Evolutionary conservation across 306 rosid species (phyloP), one percentile per base, ranked within the genome.

Genomic region (Lagenaria siceraria): DNA sequence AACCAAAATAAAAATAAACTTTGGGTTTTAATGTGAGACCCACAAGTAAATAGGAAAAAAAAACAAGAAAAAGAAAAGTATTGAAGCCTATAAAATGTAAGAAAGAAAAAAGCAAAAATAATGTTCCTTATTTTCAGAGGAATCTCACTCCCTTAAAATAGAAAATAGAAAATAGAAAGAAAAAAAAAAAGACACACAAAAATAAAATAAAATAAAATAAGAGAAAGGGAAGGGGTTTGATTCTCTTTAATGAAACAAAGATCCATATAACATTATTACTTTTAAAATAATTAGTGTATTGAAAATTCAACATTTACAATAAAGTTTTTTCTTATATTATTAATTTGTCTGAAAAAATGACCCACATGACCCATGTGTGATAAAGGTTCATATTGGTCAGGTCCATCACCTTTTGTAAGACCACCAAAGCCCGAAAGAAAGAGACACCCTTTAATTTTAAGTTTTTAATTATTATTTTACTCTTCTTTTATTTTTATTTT

Each of bases 351-450:
- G 59, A 27, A 49, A 64, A 17, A 71, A 71, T 14, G 42, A 71
- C 59, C 76, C 76, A 71, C 76, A 71, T 49, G 59, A 71, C 76
- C 76, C 76, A 71, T 71, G 76, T 71, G 42, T 71, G 42, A 71
- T 46, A 71, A 71, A 71, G 76, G 59, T 71, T 71, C 76, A 48
- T 71, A 8, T 29, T 48, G 76, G 76, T 71, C 59, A 11, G 76
- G 58, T 75, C 78, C 48, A 31, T 75, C 21, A 1, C 78, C 61
- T 73, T 73, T 73, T 73, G 46, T 27, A 49, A 73, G 53, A 49
- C n/a, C n/a, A 13, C 24, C 35, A 29, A 48, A 73, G 43, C 76
- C 55, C 55, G 15, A 51, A 42, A 31, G 15, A 51, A 42, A 31
- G 25, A 24, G 85, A 35, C 72, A 40, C 53, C 25, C 74, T 42